Percentiles rank a stretch among this genome's conserved stretches.
Conservation (phyloP, 306 rosid genomes). For the Sesbania bispinosa region DNA sequence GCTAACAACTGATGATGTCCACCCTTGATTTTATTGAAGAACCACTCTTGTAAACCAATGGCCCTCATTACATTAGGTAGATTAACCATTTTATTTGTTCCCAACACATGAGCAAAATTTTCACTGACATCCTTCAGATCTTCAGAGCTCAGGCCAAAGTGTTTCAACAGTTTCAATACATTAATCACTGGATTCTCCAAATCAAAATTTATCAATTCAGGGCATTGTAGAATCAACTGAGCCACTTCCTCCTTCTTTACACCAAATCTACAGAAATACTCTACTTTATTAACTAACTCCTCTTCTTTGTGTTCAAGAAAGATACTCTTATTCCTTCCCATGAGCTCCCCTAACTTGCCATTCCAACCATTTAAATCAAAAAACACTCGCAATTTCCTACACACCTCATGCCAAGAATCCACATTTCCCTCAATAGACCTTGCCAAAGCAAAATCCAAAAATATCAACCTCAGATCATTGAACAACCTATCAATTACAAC, state of each 20-base stretch:
- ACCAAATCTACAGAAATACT: constrained; percentile 52
- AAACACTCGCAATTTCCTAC: constrained; percentile 54
- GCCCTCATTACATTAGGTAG: constrained; percentile 59
- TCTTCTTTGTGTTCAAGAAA: constrained; percentile 47
- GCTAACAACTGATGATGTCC: constrained; percentile 35
- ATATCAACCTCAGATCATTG: constrained; percentile 39
- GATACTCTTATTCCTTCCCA: constrained; percentile 36
- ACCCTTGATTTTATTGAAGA: constrained; percentile 38
- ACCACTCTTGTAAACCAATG: constrained; percentile 61
- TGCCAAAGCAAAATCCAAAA: constrained; percentile 42
- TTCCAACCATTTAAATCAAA: constrained; percentile 42
- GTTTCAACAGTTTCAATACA: constrained; percentile 54
- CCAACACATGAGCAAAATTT: constrained; percentile 48
- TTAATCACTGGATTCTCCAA: constrained; percentile 40
- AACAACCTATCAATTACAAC: constrained; percentile 38
- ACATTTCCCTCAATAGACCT: constrained; percentile 44
- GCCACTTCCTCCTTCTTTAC: constrained; percentile 45
- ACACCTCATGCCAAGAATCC: constrained; percentile 53
- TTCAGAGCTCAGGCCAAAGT: constrained; percentile 38
- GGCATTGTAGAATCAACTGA: constrained; percentile 37
- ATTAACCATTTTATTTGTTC: constrained; percentile 64
- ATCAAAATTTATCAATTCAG: constrained; percentile 51
- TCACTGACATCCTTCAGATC: constrained; percentile 19
- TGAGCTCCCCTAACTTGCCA: constrained; percentile 38
- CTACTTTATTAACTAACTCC: constrained; percentile 32